Evolutionary conservation across 192 early-diverging fungal species (phyloP), one percentile per base, ranked within the genome.

Genomic region (Obelidium mucronatum): DNA sequence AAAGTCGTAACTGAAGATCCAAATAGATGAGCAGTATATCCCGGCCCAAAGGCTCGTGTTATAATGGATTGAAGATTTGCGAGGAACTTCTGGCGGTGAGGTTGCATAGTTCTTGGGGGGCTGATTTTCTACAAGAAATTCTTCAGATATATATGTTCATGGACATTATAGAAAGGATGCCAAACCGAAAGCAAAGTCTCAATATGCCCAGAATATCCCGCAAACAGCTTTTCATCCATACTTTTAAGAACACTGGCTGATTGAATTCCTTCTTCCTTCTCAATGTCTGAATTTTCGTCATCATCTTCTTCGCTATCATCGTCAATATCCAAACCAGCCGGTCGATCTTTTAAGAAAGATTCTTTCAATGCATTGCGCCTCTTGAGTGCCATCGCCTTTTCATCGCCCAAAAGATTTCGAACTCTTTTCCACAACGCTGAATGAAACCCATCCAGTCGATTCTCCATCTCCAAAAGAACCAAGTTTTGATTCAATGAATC

Each of bases 1-100:
- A 87, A 79, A 24, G 67, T 70, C 30, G 78, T 85, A 62, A 85
- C 59, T 6, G 78, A 78, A 3, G 82, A 83, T 40, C 86, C 86
- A 70, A 85, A 87, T 17, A 85, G 59, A 39, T 78, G 78, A 11
- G 81, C 78, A 1, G 54, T 69, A 26, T 78, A 73, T 4, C 67
- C 73, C 28, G 19, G 13, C 1, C 69, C 74, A 67, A 68, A 68
- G 15, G 63, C 56, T 19, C 35, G 17, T 44, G 71, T 66, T 19
- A 79, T 65, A 24, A 79, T 79, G 1, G 26, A 36, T 40, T 74
- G 69, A 3, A 79, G n/a, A 13, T 74, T 73, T n/a, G 3, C 4
- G 13, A 79, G 59, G 55, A 79, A 79, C 39, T 62, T 24, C 17
- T 42, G 56, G 58, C 72, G 72, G 33, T 63, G 33, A 19, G 40